Evolutionary conservation across 768 basidiomycete species (phyloP).

Genomic region (Kwoniella sp.): DNA sequence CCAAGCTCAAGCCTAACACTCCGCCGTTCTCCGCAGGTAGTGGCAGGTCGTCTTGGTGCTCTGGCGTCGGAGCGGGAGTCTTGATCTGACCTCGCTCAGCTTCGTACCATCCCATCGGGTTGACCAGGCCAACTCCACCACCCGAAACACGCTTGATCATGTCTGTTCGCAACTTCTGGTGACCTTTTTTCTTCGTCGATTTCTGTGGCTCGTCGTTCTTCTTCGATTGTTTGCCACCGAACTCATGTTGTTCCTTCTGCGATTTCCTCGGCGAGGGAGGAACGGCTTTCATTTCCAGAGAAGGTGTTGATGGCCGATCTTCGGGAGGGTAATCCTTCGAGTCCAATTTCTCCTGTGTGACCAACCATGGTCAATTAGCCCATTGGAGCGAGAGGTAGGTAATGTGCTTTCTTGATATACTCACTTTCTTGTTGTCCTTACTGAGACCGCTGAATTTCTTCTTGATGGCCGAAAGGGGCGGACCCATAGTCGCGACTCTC

Average conservation of each 20-base stretch:
- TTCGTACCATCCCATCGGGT: slow-evolving; percentile 57
- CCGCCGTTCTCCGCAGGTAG: slow-evolving; percentile 14
- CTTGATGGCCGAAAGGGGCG: slow-evolving; percentile 29
- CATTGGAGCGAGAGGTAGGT: too few relatives aligned
- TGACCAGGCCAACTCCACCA: slow-evolving; percentile 56
- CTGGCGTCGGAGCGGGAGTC: slow-evolving; percentile 17
- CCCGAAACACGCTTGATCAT: slow-evolving; percentile 58
- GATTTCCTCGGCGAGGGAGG: slow-evolving; percentile 16
- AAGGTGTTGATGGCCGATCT: slow-evolving; percentile 21
- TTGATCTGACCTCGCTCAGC: slow-evolving; percentile 17
- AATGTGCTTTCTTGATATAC: too few relatives aligned
- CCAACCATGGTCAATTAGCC: too few relatives aligned
- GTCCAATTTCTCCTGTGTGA: slow-evolving; percentile 9
- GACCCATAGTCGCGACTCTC: slow-evolving; percentile 26
- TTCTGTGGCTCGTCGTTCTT: slow-evolving; percentile 11
- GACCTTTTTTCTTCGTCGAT: slow-evolving; percentile 33
- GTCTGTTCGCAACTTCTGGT: slow-evolving; percentile 45
- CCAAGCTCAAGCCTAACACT: slow-evolving; percentile 8
- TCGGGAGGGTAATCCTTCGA: slow-evolving; percentile 9
- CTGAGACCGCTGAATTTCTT: slow-evolving; percentile 32
- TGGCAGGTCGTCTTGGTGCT: slow-evolving; percentile 7
- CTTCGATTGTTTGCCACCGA: not conserved
- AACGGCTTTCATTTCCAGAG: slow-evolving; percentile 32
- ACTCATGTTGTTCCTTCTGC: not conserved
- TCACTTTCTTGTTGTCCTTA: slow-evolving; percentile 15